phyloP scores from a whole-genome alignment of 1,139 yeast genomes.

The Geotrichum aggregatum region DNA sequence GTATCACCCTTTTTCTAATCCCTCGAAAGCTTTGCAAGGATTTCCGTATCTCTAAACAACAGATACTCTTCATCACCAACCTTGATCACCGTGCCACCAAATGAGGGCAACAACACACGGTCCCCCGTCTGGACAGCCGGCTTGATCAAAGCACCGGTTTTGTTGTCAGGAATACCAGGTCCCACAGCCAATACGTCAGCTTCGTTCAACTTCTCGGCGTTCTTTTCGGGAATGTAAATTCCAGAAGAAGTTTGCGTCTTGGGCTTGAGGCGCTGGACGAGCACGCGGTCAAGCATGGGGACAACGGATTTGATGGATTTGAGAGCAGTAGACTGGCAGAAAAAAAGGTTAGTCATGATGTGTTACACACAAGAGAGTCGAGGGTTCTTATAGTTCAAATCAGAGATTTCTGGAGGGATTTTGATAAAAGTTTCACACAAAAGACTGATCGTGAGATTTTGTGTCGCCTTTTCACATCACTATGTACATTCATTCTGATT shows the following conservation, averaged over 20 bases:
- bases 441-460: too few species aligned
- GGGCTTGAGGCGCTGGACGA: constrained; percentile 91
- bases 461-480: too few species aligned
- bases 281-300: constrained; percentile 92
- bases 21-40: constrained; percentile 75
- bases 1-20: constrained; percentile 27
- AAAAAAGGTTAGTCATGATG: neutral
- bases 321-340: constrained; percentile 45
- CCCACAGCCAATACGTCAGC: constrained; percentile 45
- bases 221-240: constrained; percentile 92
- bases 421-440: too few species aligned
- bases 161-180: constrained; percentile 52
- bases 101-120: constrained; percentile 86
- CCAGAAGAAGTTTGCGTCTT: constrained; percentile 92
- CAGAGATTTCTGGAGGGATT: too few species aligned
- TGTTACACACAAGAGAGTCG: neutral
- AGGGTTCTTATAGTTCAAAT: too few species aligned
- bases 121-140: constrained; percentile 83
- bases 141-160: constrained; percentile 59
- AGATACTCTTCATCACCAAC: constrained; percentile 63
- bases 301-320: constrained; percentile 83
- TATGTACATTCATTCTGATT: too few species aligned
- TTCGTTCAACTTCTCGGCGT: constrained; percentile 82
- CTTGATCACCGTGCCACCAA: constrained; percentile 83
- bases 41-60: constrained; percentile 77